Evolutionary conservation across 768 basidiomycete genomes (phyloP).

Genomic region (Pholiota conissans): DNA sequence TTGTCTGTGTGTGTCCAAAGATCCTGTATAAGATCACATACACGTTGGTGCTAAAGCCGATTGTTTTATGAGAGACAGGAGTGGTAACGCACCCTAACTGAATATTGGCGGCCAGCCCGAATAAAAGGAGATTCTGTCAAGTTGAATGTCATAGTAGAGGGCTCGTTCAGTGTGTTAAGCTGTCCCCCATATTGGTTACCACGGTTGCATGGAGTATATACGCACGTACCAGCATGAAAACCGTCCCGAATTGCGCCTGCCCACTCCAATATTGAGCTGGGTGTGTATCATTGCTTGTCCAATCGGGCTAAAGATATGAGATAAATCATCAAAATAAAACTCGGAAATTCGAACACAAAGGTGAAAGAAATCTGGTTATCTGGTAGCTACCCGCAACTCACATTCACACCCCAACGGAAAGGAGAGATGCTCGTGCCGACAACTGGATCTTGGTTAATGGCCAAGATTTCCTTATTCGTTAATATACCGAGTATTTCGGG

Average conservation of each 20-base stretch:
- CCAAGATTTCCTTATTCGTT: constrained; percentile 63
- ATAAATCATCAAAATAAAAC: background rate
- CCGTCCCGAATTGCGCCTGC: constrained; percentile 57
- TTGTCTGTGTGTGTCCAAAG: constrained; percentile 73
- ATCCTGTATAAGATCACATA: constrained; percentile 41
- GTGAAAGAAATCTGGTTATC: background rate
- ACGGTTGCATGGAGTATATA: background rate
- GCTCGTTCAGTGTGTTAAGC: constrained; percentile 59
- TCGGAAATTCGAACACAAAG: background rate
- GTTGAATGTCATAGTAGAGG: constrained; percentile 58
- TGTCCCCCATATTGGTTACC: constrained; percentile 20
- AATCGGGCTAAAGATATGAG: constrained; percentile 32
- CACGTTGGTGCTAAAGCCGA: background rate
- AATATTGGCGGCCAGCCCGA: constrained; percentile 62
- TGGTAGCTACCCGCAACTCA: constrained; percentile 27
- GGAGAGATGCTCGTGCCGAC: constrained; percentile 62
- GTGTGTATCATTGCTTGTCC: constrained; percentile 41
- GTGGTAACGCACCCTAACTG: constrained; percentile 50
- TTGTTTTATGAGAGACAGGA: background rate
- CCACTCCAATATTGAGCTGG: constrained; percentile 75
- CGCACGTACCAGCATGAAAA: constrained; percentile 61
- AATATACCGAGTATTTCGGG: constrained; percentile 54
- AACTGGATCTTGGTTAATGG: constrained; percentile 68
- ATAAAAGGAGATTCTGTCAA: constrained; percentile 73
- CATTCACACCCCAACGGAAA: constrained; percentile 71